phyloP scores from a whole-genome alignment of 805 yeast genomes.

The Schwanniomyces polymorphus region DNA sequence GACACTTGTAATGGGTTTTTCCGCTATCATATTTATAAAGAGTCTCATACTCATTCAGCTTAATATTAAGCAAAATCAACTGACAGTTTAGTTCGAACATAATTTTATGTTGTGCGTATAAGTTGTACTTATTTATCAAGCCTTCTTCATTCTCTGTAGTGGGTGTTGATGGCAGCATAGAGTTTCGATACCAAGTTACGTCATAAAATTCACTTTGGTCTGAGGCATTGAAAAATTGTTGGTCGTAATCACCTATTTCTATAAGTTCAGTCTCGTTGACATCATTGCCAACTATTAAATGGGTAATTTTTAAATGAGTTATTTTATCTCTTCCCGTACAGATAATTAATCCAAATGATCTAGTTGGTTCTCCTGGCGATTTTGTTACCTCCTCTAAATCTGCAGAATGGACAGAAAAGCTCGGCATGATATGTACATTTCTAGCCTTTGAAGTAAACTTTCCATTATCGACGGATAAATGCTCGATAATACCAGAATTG shows the following conservation, averaged over 20 bases:
- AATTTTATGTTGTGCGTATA: slow-evolving; percentile 13
- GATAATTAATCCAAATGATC: slow-evolving; percentile 16
- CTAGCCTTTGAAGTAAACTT: slow-evolving; percentile 6
- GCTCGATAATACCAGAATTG: slow-evolving; percentile 10
- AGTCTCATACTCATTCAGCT: slow-evolving; percentile 9
- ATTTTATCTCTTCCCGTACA: slow-evolving; percentile 6
- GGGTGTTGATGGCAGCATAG: background rate
- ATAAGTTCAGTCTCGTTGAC: slow-evolving; percentile 6
- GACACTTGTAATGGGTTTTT: background rate
- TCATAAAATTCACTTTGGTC: slow-evolving; percentile 8
- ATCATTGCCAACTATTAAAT: slow-evolving; percentile 8
- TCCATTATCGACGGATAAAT: slow-evolving; percentile 8
- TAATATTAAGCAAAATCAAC: slow-evolving; percentile 13
- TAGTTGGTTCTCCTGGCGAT: background rate
- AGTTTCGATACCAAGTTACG: slow-evolving; percentile 10
- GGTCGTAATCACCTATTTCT: slow-evolving; percentile 17
- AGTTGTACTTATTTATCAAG: slow-evolving; percentile 8
- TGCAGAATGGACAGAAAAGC: background rate
- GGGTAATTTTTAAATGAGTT: slow-evolving; percentile 12
- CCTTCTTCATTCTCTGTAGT: background rate
- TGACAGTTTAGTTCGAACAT: slow-evolving; percentile 13
- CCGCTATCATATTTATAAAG: background rate
- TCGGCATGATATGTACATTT: background rate
- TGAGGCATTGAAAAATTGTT: slow-evolving; percentile 10
- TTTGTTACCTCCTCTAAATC: background rate